Conservation (phyloP, 371 early-diverging fungal species). For the Capniomyces stellatus region DNA sequence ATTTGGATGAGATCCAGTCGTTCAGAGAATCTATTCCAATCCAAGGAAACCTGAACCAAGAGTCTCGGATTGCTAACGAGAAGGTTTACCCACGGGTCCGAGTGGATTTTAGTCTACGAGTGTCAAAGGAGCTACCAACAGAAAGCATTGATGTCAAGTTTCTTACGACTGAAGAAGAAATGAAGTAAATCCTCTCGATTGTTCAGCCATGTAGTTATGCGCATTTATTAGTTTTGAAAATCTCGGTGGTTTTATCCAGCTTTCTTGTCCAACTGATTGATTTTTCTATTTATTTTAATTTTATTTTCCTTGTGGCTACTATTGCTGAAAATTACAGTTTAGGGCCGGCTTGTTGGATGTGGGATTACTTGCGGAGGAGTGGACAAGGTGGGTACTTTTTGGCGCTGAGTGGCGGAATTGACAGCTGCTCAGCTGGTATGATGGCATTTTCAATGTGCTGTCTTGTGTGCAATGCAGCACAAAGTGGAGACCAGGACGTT, state of each 20-base stretch:
- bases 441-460: conserved; percentile 92
- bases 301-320: not conserved
- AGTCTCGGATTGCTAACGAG: too few relatives aligned
- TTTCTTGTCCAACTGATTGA: not conserved
- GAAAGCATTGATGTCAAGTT: not conserved
- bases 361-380: conserved; percentile 93
- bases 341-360: conserved; percentile 97
- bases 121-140: not conserved
- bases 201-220: not conserved
- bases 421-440: conserved; percentile 82
- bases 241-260: not conserved
- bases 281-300: not conserved
- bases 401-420: conserved; percentile 92
- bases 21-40: conserved; percentile 61
- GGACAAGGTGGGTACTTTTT: conserved; percentile 75
- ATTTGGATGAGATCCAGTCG: conserved; percentile 76
- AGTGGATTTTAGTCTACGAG: not conserved
- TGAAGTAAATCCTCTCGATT: too few relatives aligned
- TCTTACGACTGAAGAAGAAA: conserved; percentile 3
- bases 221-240: not conserved
- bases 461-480: conserved; percentile 52
- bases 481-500: conserved; percentile 50
- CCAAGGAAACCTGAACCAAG: conserved; percentile 21
- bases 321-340: not conserved
- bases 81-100: not conserved